Evolutionary conservation across 345 rosid species (phyloP).

Genomic region (Eucalyptus grandis): DNA sequence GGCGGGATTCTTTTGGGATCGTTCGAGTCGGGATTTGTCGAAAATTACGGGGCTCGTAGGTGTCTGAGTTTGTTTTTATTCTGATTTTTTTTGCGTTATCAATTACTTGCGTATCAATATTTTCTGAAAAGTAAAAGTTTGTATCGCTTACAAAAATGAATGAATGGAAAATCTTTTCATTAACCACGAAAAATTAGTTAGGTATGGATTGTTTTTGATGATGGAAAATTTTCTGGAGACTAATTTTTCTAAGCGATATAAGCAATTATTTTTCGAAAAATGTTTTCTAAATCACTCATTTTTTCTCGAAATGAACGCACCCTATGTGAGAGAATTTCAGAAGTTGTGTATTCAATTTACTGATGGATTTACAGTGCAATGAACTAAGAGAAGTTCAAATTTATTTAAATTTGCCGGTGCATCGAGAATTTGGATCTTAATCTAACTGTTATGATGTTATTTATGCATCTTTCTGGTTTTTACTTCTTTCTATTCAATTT

Average conservation of each 20-base stretch:
- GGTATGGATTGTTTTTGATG: too few species aligned
- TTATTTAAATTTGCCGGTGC: not conserved
- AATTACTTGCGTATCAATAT: accelerated
- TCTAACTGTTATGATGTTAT: not conserved
- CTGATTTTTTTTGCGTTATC: not conserved
- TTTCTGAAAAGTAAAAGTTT: not conserved
- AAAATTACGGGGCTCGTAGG: not conserved
- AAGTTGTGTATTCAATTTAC: not conserved
- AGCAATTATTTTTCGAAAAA: too few species aligned
- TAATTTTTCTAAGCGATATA: too few species aligned
- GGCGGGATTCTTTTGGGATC: not conserved
- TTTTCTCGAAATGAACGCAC: too few species aligned
- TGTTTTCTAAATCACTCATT: too few species aligned
- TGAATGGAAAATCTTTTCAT: too few species aligned
- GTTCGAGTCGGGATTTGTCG: not conserved
- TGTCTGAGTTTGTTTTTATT: not conserved
- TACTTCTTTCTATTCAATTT: not conserved
- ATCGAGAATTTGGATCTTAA: not conserved
- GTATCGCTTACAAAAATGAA: too few species aligned
- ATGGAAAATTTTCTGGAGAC: too few species aligned
- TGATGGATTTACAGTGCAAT: not conserved
- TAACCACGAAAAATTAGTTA: too few species aligned
- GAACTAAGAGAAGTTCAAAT: not conserved
- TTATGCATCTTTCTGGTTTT: not conserved
- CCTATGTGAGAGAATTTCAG: not conserved